phyloP scores from a whole-genome alignment of 1,284 basidiomycete species.

The Paramarasmius palmivorus region DNA sequence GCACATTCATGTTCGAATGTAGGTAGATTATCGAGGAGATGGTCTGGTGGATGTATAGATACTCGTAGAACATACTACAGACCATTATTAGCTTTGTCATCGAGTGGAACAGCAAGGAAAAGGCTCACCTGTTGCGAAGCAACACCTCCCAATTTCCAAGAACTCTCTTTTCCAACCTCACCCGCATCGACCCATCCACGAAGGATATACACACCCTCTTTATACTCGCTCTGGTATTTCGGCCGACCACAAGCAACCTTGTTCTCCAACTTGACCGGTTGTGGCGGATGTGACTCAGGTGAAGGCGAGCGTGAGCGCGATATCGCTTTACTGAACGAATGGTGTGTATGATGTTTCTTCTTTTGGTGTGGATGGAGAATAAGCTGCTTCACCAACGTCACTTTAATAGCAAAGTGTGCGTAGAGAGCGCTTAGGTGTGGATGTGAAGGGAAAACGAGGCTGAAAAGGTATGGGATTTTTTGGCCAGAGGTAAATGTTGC shows the following conservation, averaged over 20 bases:
- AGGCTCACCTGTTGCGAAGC: constrained; percentile 8
- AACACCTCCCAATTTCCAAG: constrained; percentile 10
- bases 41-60: constrained; percentile 33
- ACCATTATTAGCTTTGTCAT: constrained; percentile 7
- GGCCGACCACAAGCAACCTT: constrained; percentile 6
- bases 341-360: not conserved
- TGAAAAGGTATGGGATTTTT: not conserved
- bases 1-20: constrained; percentile 38
- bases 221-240: constrained; percentile 15
- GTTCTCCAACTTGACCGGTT: not conserved
- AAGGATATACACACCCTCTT: constrained; percentile 14
- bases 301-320: too few relatives aligned
- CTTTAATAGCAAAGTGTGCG: not conserved
- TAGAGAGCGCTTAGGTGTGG: not conserved
- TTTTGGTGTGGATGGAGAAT: too few relatives aligned
- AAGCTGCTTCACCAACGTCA: not conserved
- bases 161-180: constrained; percentile 11
- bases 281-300: not conserved
- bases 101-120: not conserved
- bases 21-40: constrained; percentile 35
- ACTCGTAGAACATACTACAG: constrained; percentile 42
- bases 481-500: not conserved
- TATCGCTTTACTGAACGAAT: not conserved
- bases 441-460: constrained; percentile 1
- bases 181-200: constrained; percentile 13